Evolutionary conservation across 2,329 filamentous ascomycete species (phyloP).

Genomic region (Dryadomyces quercus-mongolicae): DNA sequence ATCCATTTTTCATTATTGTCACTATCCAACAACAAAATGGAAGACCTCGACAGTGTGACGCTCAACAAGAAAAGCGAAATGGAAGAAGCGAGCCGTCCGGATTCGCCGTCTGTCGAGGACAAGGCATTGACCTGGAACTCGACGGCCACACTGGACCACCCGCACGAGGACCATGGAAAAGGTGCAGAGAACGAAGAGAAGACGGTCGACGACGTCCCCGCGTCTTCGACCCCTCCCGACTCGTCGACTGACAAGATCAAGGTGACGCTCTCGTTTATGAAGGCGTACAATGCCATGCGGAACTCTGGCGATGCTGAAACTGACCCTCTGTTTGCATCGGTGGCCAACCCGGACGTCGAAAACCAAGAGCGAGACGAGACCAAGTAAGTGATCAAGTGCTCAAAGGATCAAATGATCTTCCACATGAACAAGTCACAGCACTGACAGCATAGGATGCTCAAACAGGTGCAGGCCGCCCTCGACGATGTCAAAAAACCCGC

Average conservation of each 20-base stretch:
- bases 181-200: not conserved
- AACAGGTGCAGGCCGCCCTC: not conserved
- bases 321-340: constrained; percentile 17
- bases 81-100: too few species aligned
- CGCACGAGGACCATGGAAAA: not conserved
- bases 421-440: too few species aligned
- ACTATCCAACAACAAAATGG: too few species aligned
- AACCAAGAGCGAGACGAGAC: too few species aligned
- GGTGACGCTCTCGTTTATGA: constrained; percentile 13
- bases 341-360: too few species aligned
- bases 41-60: too few species aligned
- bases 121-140: not conserved
- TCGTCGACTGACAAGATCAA: constrained; percentile 3
- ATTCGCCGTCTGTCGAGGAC: too few species aligned
- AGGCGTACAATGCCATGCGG: constrained; percentile 22
- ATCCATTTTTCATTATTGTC: too few species aligned
- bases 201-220: not conserved
- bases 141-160: not conserved
- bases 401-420: too few species aligned
- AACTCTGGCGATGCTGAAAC: constrained; percentile 15
- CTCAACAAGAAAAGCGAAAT: too few species aligned
- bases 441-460: constrained; percentile 1
- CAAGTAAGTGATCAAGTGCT: too few species aligned
- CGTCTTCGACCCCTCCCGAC: not conserved
- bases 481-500: not conserved